Conservation (phyloP, 2,329 filamentous ascomycete species). For the Fusarium verticillioides region DNA sequence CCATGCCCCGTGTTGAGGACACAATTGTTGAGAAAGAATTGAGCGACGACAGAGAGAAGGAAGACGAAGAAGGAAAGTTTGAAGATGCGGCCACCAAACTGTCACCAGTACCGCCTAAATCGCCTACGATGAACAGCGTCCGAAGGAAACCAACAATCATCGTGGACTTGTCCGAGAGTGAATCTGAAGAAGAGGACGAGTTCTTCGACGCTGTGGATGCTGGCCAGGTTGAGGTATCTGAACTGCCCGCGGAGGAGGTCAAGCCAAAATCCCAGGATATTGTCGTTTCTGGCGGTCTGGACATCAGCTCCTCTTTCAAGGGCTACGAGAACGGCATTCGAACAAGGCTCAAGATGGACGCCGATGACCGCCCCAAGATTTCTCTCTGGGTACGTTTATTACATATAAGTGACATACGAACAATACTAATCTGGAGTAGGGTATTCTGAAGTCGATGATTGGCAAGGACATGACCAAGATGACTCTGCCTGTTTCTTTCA, state of each 20-base stretch:
- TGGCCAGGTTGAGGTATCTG: constrained; percentile 85
- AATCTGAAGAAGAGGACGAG: constrained; percentile 86
- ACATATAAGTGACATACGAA: too few species aligned
- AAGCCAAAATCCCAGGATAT: constrained; percentile 57
- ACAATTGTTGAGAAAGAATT: constrained; percentile 48
- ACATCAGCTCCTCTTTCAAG: constrained; percentile 82
- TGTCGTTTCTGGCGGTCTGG: constrained; percentile 57
- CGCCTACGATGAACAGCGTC: constrained; percentile 48
- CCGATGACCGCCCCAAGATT: constrained; percentile 91
- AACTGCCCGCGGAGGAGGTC: constrained; percentile 66
- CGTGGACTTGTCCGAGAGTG: constrained; percentile 80
- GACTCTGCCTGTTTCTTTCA: constrained; percentile 98
- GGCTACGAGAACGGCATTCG: constrained; percentile 93
- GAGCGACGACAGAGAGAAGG: constrained; percentile 36
- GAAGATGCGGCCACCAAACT: constrained; percentile 35
- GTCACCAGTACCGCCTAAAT: constrained; percentile 14
- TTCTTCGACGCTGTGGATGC: constrained; percentile 98
- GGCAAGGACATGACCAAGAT: constrained; percentile 99
- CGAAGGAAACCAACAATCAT: constrained; percentile 73
- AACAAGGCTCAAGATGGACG: constrained; percentile 84
- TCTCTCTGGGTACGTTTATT: constrained; percentile 84
- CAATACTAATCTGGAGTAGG: constrained; percentile 62
- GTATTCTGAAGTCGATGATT: constrained; percentile 98
- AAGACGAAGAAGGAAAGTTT: constrained; percentile 38
- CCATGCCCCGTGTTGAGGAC: constrained; percentile 40